A percentile compares a stretch with the other conserved stretches of the same genome.
phyloP scores from a whole-genome alignment of 148 eudicot genomes.

The Selenicereus undatus region DNA sequence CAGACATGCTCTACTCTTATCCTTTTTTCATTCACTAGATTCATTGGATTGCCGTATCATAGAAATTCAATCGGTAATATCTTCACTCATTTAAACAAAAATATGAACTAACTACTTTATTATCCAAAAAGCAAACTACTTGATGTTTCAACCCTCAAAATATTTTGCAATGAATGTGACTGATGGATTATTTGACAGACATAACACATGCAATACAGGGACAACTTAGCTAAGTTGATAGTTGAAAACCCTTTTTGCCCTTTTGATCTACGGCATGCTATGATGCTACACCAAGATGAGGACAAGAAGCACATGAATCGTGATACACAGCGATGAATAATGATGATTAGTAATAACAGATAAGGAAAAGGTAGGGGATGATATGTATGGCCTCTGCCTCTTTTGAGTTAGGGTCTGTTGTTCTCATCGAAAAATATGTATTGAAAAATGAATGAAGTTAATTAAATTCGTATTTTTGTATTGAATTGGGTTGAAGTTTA shows the following conservation, averaged over 20 bases:
- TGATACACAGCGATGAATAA: no score
- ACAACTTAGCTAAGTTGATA: background rate
- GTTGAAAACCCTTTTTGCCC: background rate
- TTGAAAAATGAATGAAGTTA: background rate
- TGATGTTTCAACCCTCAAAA: no score
- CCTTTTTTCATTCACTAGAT: no score
- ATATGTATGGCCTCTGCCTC: conserved; percentile 11
- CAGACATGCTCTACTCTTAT: no score
- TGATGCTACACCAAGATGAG: conserved; percentile 2
- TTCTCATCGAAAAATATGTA: background rate
- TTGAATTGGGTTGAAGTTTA: no score
- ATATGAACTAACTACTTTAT: no score
- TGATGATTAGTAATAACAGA: background rate
- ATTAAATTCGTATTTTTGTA: background rate
- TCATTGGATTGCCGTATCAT: no score
- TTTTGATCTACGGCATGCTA: conserved; percentile 2
- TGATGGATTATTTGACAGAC: background rate
- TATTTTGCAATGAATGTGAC: background rate
- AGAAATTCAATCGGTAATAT: no score
- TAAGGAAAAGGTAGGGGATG: background rate
- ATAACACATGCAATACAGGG: background rate
- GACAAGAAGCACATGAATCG: background rate
- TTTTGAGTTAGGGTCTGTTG: background rate
- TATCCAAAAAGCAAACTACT: no score
- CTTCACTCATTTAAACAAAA: no score